A percentile compares a stretch with the other conserved stretches of the same genome.
These are phyloP conservation scores for Alliaria petiolata DNA, from an alignment of 345 rosid genomes.

Conservation along the genomic window DNA sequence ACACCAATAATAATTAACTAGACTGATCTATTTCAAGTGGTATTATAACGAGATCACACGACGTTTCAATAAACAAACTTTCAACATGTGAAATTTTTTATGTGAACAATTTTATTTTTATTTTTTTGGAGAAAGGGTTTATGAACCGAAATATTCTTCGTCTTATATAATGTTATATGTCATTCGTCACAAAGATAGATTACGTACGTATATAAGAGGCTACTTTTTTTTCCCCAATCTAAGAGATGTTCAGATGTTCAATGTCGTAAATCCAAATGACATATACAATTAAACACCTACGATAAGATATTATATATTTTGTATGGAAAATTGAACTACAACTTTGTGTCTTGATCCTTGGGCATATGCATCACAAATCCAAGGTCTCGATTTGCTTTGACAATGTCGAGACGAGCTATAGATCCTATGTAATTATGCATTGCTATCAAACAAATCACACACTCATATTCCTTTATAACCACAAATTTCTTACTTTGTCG, in stretches of 20 bases:
- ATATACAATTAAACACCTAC: neutral
- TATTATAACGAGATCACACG: too few relatives aligned
- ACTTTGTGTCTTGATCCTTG: constrained; percentile 26
- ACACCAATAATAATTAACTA: too few relatives aligned
- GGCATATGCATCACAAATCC: constrained; percentile 27
- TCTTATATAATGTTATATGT: neutral
- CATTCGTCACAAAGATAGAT: neutral
- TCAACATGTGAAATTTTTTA: too few relatives aligned
- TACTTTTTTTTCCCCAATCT: neutral
- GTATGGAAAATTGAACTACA: constrained; percentile 19
- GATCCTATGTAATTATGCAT: constrained; percentile 32
- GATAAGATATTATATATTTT: neutral
- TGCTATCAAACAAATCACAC: constrained; percentile 20
- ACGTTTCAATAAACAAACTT: too few relatives aligned
- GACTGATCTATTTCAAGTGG: too few relatives aligned
- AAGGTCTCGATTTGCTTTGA: constrained; percentile 28
- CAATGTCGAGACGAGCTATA: constrained; percentile 25
- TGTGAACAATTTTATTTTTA: too few relatives aligned
- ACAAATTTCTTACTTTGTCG: neutral
- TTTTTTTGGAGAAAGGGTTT: too few relatives aligned
- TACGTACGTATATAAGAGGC: neutral
- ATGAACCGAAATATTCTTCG: too few relatives aligned
- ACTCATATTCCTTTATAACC: constrained; percentile 6
- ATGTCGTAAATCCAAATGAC: too few relatives aligned
- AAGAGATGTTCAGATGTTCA: neutral